Conservation (phyloP, 2,329 filamentous ascomycete species). For the Talaromyces amestolkiae region DNA sequence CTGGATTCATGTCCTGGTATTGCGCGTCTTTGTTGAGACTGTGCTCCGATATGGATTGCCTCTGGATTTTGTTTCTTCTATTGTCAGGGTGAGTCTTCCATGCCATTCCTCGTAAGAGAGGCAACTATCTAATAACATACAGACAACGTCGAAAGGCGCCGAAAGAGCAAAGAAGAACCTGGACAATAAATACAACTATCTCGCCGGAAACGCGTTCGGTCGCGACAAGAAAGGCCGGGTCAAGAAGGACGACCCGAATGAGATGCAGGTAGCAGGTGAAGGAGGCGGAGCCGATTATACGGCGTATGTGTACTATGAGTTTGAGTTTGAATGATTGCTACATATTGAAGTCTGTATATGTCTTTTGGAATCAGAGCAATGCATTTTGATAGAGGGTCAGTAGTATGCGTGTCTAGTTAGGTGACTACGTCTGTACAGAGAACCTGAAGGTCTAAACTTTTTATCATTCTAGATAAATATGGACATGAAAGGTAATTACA, state of each 20-base stretch:
- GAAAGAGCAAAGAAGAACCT: slow-evolving; percentile 77
- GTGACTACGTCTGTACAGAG: neutral
- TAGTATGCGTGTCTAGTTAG: neutral
- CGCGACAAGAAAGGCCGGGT: slow-evolving; percentile 90
- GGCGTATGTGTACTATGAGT: slow-evolving; percentile 95
- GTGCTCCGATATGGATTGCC: slow-evolving; percentile 95
- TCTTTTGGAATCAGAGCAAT: neutral
- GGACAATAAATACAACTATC: slow-evolving; percentile 82
- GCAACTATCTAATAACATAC: slow-evolving; percentile 11
- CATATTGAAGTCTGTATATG: slow-evolving; percentile 11
- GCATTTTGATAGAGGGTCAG: slow-evolving; percentile 2
- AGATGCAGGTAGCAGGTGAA: slow-evolving; percentile 73
- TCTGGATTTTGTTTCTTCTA: slow-evolving; percentile 78
- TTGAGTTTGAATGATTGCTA: slow-evolving; percentile 63
- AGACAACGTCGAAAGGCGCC: slow-evolving; percentile 79
- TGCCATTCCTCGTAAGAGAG: neutral
- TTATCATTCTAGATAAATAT: slow-evolving; percentile 1
- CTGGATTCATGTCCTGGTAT: slow-evolving; percentile 86
- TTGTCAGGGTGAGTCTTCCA: slow-evolving; percentile 70
- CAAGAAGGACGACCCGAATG: slow-evolving; percentile 84
- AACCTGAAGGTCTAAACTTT: neutral
- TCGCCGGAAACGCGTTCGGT: slow-evolving; percentile 91
- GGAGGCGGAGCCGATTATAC: slow-evolving; percentile 82
- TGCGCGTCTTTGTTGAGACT: slow-evolving; percentile 95
- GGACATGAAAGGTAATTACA: slow-evolving; percentile 5